Percentiles rank a stretch among this genome's conserved stretches.
These are phyloP conservation scores for Colletotrichum phormii DNA, from an alignment of 2,329 filamentous ascomycete genomes.

Conservation along the genomic window DNA sequence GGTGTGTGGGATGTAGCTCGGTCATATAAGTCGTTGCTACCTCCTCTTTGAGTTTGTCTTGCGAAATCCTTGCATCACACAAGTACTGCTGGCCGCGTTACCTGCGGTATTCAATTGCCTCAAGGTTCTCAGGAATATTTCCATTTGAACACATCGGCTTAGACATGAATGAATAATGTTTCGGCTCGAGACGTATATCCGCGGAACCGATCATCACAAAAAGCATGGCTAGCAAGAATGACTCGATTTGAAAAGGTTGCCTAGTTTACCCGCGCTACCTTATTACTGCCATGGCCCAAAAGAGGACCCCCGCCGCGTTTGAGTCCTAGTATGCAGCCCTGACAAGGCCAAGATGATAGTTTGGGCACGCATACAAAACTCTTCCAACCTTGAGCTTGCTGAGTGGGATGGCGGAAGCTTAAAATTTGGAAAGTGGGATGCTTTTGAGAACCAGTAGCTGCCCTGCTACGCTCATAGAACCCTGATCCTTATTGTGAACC, in stretches of 20 bases:
- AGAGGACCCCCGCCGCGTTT: neutral
- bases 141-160: neutral
- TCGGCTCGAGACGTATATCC: neutral
- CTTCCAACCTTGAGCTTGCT: neutral
- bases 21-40: neutral
- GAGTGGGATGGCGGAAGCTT: neutral
- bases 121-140: neutral
- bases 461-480: neutral
- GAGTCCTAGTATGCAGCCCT: neutral
- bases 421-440: neutral
- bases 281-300: neutral
- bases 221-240: neutral
- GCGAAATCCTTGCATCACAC: neutral
- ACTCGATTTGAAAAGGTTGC: neutral
- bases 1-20: neutral
- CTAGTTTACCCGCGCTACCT: neutral
- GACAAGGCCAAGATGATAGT: neutral
- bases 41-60: neutral
- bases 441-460: neutral
- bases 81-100: neutral
- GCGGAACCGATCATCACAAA: neutral
- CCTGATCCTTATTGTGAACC: neutral
- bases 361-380: neutral
- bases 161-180: neutral
- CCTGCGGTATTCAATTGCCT: neutral